A percentile compares a stretch with the other conserved stretches of the same genome.
phyloP scores from a whole-genome alignment of 495 filamentous ascomycete species.

The Niebla homalea region DNA sequence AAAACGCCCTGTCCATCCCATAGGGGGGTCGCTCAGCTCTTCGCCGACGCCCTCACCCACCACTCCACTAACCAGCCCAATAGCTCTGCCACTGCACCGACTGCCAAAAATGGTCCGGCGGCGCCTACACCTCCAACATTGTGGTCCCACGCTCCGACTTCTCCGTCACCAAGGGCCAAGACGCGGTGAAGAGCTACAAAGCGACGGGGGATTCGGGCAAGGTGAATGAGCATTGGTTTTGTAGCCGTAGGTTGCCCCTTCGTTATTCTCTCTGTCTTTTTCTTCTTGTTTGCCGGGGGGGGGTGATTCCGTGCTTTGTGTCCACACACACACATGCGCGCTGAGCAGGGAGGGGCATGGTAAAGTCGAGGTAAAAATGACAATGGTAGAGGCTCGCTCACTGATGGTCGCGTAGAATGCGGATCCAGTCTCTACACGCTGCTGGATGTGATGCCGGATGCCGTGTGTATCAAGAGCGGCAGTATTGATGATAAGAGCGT shows the following conservation, averaged over 20 bases:
- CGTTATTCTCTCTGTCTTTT: neutral
- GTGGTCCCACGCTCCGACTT: conserved; percentile 30
- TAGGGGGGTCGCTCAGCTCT: too few relatives aligned
- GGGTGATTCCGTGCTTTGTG: too few relatives aligned
- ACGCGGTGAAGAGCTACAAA: conserved; percentile 25
- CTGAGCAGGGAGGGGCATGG: too few relatives aligned
- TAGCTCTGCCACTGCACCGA: conserved; percentile 30
- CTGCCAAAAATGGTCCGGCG: conserved; percentile 39
- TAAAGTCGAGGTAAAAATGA: too few relatives aligned
- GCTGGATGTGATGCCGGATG: conserved; percentile 35
- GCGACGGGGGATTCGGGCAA: conserved; percentile 28
- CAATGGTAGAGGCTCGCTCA: neutral
- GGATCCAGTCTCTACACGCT: conserved; percentile 33
- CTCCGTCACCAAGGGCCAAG: conserved; percentile 27
- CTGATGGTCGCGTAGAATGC: conserved; percentile 11
- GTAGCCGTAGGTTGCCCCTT: conserved; percentile 8
- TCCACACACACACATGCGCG: too few relatives aligned
- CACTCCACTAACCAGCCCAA: neutral
- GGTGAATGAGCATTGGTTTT: conserved; percentile 39
- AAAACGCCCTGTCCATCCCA: neutral
- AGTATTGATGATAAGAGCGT: conserved; percentile 25
- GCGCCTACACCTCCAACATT: conserved; percentile 35
- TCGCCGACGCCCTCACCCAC: too few relatives aligned
- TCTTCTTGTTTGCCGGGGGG: too few relatives aligned
- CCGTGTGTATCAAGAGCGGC: conserved; percentile 30